Evolutionary conservation across 2,329 filamentous ascomycete species (phyloP).

Genomic region (Aspergillus neotritici): DNA sequence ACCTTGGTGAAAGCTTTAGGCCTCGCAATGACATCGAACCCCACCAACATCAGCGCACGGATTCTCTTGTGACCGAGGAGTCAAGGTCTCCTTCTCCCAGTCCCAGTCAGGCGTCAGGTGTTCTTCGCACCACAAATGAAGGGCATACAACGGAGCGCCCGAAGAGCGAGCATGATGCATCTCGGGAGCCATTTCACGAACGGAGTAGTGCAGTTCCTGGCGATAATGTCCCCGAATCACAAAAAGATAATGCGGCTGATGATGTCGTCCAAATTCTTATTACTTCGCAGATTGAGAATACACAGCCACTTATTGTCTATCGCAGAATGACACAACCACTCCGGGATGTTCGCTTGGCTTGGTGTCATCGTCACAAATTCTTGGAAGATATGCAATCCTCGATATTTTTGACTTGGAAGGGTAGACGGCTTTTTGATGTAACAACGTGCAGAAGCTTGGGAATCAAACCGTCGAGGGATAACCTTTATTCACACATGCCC

Average conservation of each 20-base stretch:
- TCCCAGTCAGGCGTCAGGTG: too few species aligned
- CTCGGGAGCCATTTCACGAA: not conserved
- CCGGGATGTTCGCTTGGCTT: conserved; percentile 61
- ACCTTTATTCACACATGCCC: too few species aligned
- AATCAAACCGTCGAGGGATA: conserved; percentile 46
- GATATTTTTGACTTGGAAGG: conserved; percentile 75
- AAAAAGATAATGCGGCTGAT: conserved; percentile 10
- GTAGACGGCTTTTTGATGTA: conserved; percentile 65
- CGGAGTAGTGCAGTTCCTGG: not conserved
- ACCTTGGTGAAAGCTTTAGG: not conserved
- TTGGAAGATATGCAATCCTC: conserved; percentile 45
- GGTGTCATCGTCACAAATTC: conserved; percentile 60
- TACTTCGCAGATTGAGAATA: conserved; percentile 58
- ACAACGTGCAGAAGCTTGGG: conserved; percentile 67
- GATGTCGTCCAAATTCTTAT: conserved; percentile 63
- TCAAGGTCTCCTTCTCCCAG: too few species aligned
- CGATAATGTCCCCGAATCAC: not conserved
- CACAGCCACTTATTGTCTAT: conserved; percentile 57
- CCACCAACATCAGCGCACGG: too few species aligned
- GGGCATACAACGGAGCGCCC: too few species aligned
- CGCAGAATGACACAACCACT: conserved; percentile 64
- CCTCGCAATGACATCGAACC: not conserved
- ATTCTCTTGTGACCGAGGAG: too few species aligned
- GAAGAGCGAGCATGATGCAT: too few species aligned
- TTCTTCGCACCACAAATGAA: too few species aligned